phyloP scores from a whole-genome alignment of 495 filamentous ascomycete genomes.

The Thozetella sp. region DNA sequence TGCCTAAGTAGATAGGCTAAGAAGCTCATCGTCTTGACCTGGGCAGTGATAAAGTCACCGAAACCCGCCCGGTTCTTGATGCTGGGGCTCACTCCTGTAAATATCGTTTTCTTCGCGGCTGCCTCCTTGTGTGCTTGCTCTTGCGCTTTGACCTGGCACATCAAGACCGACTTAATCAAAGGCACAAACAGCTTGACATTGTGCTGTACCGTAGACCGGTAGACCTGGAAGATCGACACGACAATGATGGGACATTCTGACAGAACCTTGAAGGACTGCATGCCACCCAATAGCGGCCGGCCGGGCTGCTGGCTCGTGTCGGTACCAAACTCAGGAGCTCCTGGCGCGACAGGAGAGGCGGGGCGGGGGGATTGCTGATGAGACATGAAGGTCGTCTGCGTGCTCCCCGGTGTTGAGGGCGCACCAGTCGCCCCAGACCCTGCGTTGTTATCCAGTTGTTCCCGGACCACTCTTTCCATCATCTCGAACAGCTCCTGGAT shows the following conservation, averaged over 20 bases:
- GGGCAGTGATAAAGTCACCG: conserved; percentile 95
- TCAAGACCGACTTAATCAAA: conserved; percentile 85
- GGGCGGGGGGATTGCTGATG: conserved; percentile 80
- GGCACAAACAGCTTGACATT: conserved; percentile 96
- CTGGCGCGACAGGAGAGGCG: conserved; percentile 82
- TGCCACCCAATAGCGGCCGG: conserved; percentile 80
- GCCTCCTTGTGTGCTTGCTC: conserved; percentile 89
- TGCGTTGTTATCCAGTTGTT: conserved; percentile 82
- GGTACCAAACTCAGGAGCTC: conserved; percentile 40
- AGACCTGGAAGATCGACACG: conserved; percentile 95
- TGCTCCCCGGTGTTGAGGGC: conserved; percentile 78
- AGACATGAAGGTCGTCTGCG: conserved; percentile 57
- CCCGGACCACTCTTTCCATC: conserved; percentile 89
- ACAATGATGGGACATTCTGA: conserved; percentile 98
- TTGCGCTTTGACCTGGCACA: conserved; percentile 91
- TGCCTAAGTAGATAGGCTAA: conserved; percentile 89
- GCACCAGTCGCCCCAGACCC: conserved; percentile 56
- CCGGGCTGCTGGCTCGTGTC: conserved; percentile 82
- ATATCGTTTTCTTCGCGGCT: conserved; percentile 70
- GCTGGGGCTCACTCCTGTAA: conserved; percentile 90
- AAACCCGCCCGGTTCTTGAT: conserved; percentile 95
- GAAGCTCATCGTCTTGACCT: conserved; percentile 99
- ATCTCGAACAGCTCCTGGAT: conserved; percentile 95
- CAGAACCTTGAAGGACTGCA: conserved; percentile 98
- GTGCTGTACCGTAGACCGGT: conserved; percentile 71